Conservation (phyloP, 768 basidiomycete species). For the Rhizopogon sp. region DNA sequence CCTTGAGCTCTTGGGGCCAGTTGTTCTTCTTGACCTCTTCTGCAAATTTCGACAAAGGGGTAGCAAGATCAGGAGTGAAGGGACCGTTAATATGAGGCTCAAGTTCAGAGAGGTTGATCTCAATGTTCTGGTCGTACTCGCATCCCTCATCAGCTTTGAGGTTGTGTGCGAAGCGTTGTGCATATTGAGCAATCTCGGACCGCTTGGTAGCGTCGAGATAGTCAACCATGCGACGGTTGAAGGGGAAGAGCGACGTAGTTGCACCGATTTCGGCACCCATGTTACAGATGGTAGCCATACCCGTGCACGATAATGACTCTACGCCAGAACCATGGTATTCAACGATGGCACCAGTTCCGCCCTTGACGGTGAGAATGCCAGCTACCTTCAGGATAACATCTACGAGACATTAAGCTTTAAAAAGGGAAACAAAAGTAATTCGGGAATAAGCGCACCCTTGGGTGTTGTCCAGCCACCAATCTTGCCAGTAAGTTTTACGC, state of each 20-base stretch:
- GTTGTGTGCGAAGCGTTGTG: slow-evolving; percentile 86
- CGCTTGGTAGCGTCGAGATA: slow-evolving; percentile 97
- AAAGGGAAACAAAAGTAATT: neutral
- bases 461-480: slow-evolving; percentile 97
- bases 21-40: slow-evolving; percentile 87
- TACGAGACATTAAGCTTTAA: slow-evolving; percentile 23
- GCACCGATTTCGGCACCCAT: slow-evolving; percentile 99
- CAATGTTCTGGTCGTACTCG: slow-evolving; percentile 92
- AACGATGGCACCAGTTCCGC: slow-evolving; percentile 97
- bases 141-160: slow-evolving; percentile 80
- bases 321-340: slow-evolving; percentile 96
- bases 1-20: slow-evolving; percentile 97
- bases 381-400: slow-evolving; percentile 99
- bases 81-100: slow-evolving; percentile 99
- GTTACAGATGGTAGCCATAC: slow-evolving; percentile 99
- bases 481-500: slow-evolving; percentile 94
- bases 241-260: slow-evolving; percentile 98
- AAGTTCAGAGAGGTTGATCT: slow-evolving; percentile 94
- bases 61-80: slow-evolving; percentile 99
- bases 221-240: slow-evolving; percentile 89
- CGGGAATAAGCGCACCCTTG: slow-evolving; percentile 56
- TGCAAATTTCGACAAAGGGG: slow-evolving; percentile 95
- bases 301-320: slow-evolving; percentile 93
- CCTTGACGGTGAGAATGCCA: slow-evolving; percentile 98
- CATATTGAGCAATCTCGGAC: slow-evolving; percentile 80